A percentile compares a stretch with the other conserved stretches of the same genome.
These are phyloP conservation scores for Annulohypoxylon moriforme DNA, from an alignment of 495 filamentous ascomycete species.

Conservation along the genomic window DNA sequence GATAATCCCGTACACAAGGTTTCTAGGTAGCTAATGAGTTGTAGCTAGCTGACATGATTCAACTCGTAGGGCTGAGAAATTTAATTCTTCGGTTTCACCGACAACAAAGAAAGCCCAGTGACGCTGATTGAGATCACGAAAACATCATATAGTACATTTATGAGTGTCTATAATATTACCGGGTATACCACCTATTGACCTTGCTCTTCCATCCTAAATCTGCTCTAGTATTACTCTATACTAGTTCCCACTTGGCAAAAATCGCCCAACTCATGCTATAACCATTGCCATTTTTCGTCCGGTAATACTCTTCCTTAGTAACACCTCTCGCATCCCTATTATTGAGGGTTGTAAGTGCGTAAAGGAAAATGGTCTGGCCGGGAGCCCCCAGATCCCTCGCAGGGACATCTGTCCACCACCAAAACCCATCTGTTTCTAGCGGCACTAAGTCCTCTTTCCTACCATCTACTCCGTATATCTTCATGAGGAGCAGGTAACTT, in stretches of 20 bases:
- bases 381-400: constrained; percentile 71
- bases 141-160: neutral
- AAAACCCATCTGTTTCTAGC: constrained; percentile 69
- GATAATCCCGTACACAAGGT: neutral
- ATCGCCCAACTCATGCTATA: constrained; percentile 67
- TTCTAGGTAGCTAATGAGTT: too few relatives aligned
- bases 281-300: constrained; percentile 66
- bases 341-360: constrained; percentile 71
- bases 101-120: neutral
- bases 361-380: constrained; percentile 73
- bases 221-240: constrained; percentile 16
- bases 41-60: too few relatives aligned
- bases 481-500: constrained; percentile 73
- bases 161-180: neutral
- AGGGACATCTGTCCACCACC: constrained; percentile 80
- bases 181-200: constrained; percentile 13
- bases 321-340: constrained; percentile 75
- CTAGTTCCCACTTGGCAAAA: constrained; percentile 76
- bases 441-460: constrained; percentile 74
- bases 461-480: constrained; percentile 73
- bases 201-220: neutral
- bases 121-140: neutral
- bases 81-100: neutral
- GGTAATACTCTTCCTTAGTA: constrained; percentile 71
- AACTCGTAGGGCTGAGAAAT: too few relatives aligned